Conservation (phyloP, 331 rosid genomes). For the Quercus phellos region DNA sequence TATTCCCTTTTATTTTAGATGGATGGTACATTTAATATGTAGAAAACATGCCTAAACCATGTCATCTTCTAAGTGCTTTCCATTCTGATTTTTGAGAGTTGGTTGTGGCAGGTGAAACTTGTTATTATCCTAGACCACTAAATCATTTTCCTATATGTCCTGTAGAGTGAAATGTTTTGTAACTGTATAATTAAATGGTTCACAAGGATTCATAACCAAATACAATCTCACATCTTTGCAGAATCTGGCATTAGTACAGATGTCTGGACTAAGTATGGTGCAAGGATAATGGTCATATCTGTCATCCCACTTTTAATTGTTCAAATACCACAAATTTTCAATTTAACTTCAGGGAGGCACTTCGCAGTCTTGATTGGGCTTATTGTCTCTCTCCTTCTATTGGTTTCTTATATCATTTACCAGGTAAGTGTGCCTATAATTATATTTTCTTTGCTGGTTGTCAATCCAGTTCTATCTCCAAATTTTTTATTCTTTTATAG, state of each 20-base stretch:
- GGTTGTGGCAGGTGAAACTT: background rate
- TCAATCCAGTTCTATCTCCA: background rate
- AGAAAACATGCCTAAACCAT: background rate
- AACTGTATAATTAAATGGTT: constrained; percentile 9
- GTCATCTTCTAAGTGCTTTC: background rate
- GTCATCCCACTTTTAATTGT: constrained; percentile 76
- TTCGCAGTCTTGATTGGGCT: constrained; percentile 77
- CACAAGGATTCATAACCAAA: background rate
- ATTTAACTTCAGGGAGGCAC: constrained; percentile 68
- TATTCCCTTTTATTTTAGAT: too few relatives aligned
- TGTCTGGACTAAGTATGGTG: constrained; percentile 89
- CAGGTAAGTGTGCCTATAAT: constrained; percentile 49
- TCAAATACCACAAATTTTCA: constrained; percentile 74
- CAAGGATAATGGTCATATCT: constrained; percentile 72
- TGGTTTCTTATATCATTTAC: constrained; percentile 66
- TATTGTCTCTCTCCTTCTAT: constrained; percentile 47
- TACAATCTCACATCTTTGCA: constrained; percentile 30
- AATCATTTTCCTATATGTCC: background rate
- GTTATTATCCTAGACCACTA: background rate
- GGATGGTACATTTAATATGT: background rate
- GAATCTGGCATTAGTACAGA: constrained; percentile 97
- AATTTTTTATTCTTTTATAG: too few relatives aligned
- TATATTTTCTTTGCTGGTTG: background rate
- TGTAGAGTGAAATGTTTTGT: background rate
- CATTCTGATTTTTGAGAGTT: background rate